phyloP scores from a whole-genome alignment of 75 land plant species.

The Cryptomeria japonica region DNA sequence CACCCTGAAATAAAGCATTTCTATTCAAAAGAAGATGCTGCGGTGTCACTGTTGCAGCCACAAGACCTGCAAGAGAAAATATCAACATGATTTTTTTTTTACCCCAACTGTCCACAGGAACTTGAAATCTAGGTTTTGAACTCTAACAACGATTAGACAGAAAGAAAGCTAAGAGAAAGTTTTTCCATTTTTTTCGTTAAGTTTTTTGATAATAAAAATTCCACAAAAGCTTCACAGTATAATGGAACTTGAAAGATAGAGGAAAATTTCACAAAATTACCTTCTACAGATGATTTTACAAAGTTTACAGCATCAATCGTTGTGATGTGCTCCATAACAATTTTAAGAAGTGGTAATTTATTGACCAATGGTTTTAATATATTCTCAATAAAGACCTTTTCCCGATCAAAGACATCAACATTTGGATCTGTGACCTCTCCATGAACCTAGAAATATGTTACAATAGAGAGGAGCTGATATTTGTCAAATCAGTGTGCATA shows the following conservation, averaged over 20 bases:
- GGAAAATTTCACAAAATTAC: constrained; percentile 17
- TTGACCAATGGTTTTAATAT: constrained; percentile 66
- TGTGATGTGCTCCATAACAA: constrained; percentile 98
- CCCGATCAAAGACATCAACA: constrained; percentile 92
- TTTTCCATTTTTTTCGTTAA: no score
- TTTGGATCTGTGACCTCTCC: constrained; percentile 65
- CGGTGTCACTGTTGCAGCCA: constrained; percentile 96
- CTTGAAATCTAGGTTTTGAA: not conserved
- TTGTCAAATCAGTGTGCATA: not conserved
- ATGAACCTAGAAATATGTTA: constrained; percentile 48
- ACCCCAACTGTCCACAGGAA: not conserved
- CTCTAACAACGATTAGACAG: not conserved
- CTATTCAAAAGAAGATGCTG: constrained; percentile 90
- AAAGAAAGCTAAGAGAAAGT: constrained; percentile 5
- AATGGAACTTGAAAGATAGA: not conserved
- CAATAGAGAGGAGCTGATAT: not conserved
- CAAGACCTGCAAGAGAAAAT: constrained; percentile 40
- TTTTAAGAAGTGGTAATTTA: constrained; percentile 72
- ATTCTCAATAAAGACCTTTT: constrained; percentile 78
- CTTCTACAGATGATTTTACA: constrained; percentile 60
- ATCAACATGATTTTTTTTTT: not conserved
- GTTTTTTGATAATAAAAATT: not conserved
- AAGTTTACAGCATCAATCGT: constrained; percentile 88
- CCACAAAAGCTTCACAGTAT: not conserved
- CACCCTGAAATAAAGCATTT: constrained; percentile 90